phyloP scores from a whole-genome alignment of 2,329 filamentous ascomycete genomes.

The Pestalotiopsis sp. region DNA sequence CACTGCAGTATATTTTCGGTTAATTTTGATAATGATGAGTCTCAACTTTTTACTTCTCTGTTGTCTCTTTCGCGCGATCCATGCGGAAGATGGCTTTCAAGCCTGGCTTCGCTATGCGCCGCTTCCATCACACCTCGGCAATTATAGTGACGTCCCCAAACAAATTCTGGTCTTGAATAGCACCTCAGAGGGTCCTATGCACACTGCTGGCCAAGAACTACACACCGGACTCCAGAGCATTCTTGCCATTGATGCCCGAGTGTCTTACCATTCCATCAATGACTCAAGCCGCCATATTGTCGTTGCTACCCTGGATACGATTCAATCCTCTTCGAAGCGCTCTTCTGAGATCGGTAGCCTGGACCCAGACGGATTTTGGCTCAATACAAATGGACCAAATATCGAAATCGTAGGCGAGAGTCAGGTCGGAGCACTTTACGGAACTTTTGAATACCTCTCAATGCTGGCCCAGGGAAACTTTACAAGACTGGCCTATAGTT shows the following conservation, averaged over 20 bases:
- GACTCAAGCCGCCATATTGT: conserved; percentile 44
- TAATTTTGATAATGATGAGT: too few relatives aligned
- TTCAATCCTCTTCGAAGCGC: conserved; percentile 36
- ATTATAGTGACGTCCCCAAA: conserved; percentile 45
- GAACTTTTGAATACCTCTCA: conserved; percentile 69
- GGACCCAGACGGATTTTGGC: conserved; percentile 62
- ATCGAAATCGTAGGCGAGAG: conserved; percentile 67
- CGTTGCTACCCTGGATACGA: conserved; percentile 51
- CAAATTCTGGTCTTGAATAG: conserved; percentile 56
- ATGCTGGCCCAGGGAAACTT: conserved; percentile 46
- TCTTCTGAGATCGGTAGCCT: conserved; percentile 24
- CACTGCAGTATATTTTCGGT: too few relatives aligned
- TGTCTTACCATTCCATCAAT: background rate
- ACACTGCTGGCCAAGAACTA: conserved; percentile 61
- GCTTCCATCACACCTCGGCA: conserved; percentile 26
- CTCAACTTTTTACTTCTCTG: background rate
- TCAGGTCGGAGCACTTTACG: conserved; percentile 69
- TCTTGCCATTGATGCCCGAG: background rate
- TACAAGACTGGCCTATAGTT: conserved; percentile 54
- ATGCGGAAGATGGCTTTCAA: conserved; percentile 50
- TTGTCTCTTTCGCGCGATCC: background rate
- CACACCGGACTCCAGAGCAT: background rate
- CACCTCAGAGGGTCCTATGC: conserved; percentile 57
- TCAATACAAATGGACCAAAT: conserved; percentile 47
- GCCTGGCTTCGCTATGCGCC: conserved; percentile 58